Base-by-base conservation (phyloP, 2,329 filamentous ascomycete genomes). In the Fusarium coicis region DNA sequence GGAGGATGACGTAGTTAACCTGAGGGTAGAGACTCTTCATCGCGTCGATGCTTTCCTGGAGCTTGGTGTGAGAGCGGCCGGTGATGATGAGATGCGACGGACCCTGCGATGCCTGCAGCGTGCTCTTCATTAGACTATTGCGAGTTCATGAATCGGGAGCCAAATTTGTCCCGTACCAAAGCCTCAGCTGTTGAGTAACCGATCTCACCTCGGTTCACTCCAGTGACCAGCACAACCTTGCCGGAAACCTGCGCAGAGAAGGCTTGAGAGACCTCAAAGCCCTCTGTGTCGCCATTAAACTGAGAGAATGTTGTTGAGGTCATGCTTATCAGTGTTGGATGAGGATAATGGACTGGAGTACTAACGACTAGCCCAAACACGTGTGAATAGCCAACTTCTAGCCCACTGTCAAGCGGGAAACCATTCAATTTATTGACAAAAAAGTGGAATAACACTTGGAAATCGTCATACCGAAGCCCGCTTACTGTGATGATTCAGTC, bases 111-210 rank as follows among this genome's bases (percentile, higher is more conserved):
- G 34, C 50, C 50, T 53, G 3, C 3, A 16, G 1, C 10, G 4
- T 2, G 23, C 1, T 11, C 0, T 4, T 16, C 2, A 4, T 53
- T 28, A 53, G 10, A 39, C 1, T 1, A 5, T 19, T 1, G 19
- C 3, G 6, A 5, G 2, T 28, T 18, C 3, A 0, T 10, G 10
- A 16, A 12, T n/a, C 7, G 10, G 3, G 0, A 8, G 12, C 4
- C 30, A 7, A 15, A 2, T 19, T 50, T 23, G 16, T 34, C n/a
- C 28, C 50, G 4, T 28, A 28, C 50, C 34, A 54, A 40, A 28
- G 50, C 34, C 5, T 40, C 34, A 4, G 50, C 50, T 16, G 50
- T 28, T 28, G 34, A 40, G 23, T 28, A n/a, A 10, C 50, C 50
- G 10, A 54, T 54, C 6, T 34, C 50, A 5, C 23, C 34, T n/a